Conservation (phyloP, 2,329 filamentous ascomycete species). For the Fusarium tjaetaba region DNA sequence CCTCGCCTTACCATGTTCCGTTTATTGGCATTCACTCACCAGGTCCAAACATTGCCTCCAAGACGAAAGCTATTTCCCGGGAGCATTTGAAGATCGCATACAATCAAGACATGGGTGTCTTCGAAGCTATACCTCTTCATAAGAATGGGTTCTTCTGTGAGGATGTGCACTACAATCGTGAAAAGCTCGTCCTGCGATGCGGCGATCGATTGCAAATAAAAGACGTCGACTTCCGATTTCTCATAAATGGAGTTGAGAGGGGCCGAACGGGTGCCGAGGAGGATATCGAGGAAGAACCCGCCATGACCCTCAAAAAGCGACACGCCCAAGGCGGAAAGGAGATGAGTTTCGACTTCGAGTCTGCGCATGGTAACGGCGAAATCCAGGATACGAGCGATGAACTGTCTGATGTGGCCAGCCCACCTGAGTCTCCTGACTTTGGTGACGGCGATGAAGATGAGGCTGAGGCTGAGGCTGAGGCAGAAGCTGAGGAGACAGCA, state of each 20-base stretch:
- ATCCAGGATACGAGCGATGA: constrained; percentile 66
- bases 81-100: constrained; percentile 79
- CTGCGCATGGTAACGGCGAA: constrained; percentile 66
- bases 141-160: constrained; percentile 77
- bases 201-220: constrained; percentile 77
- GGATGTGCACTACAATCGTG: constrained; percentile 65
- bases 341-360: constrained; percentile 80
- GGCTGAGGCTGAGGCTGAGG: constrained; percentile 37
- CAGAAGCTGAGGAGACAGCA: constrained; percentile 38
- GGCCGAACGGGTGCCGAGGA: constrained; percentile 69
- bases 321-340: constrained; percentile 69
- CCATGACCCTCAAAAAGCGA: constrained; percentile 55
- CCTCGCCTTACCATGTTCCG: constrained; percentile 69
- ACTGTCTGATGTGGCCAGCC: constrained; percentile 56
- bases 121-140: constrained; percentile 70
- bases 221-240: constrained; percentile 73
- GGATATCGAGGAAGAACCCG: constrained; percentile 58
- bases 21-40: constrained; percentile 79
- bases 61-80: constrained; percentile 78
- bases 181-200: constrained; percentile 67
- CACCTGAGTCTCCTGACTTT: constrained; percentile 53
- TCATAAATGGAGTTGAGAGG: constrained; percentile 70
- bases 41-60: constrained; percentile 66
- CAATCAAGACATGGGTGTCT: constrained; percentile 69
- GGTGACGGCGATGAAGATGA: constrained; percentile 50